Percentiles rank a stretch among this genome's conserved stretches.
Evolutionary conservation across 208 protist species (phyloP).

Genomic region (Wallacemonas sp.): DNA sequence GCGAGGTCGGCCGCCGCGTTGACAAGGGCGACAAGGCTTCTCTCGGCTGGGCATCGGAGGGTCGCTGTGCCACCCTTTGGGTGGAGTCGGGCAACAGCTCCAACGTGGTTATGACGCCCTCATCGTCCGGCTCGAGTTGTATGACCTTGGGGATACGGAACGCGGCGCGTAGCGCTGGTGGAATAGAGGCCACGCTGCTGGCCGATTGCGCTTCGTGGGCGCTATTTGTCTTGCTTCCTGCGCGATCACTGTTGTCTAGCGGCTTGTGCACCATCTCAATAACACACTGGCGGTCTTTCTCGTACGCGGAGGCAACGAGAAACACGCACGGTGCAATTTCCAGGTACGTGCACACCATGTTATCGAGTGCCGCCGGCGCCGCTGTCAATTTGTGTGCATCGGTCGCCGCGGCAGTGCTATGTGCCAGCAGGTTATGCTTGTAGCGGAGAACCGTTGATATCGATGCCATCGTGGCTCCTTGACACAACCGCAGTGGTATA

Average conservation of each 20-base stretch:
- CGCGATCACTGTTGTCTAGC: neutral
- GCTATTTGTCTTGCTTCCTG: neutral
- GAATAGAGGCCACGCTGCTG: neutral
- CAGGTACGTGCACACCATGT: slow-evolving; percentile 17
- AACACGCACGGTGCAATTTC: slow-evolving; percentile 52
- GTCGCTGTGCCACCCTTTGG: neutral
- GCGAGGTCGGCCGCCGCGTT: too few relatives aligned
- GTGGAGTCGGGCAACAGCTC: slow-evolving; percentile 46
- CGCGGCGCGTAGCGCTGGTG: slow-evolving; percentile 20
- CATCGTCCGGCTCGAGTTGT: slow-evolving; percentile 59
- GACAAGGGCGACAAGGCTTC: slow-evolving; percentile 5
- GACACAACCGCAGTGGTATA: too few relatives aligned
- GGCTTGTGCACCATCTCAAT: slow-evolving; percentile 47
- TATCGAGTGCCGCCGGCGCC: neutral
- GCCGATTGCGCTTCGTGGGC: slow-evolving; percentile 1
- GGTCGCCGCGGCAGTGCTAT: too few relatives aligned
- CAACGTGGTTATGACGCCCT: slow-evolving; percentile 66
- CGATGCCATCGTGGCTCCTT: slow-evolving; percentile 4
- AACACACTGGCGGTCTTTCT: slow-evolving; percentile 48
- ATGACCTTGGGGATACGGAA: slow-evolving; percentile 60
- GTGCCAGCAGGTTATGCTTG: slow-evolving; percentile 7
- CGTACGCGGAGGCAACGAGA: slow-evolving; percentile 57
- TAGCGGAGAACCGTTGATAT: neutral
- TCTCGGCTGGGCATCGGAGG: neutral
- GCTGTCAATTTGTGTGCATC: too few relatives aligned